phyloP scores from a whole-genome alignment of 805 yeast species.

The Candida germanica region DNA sequence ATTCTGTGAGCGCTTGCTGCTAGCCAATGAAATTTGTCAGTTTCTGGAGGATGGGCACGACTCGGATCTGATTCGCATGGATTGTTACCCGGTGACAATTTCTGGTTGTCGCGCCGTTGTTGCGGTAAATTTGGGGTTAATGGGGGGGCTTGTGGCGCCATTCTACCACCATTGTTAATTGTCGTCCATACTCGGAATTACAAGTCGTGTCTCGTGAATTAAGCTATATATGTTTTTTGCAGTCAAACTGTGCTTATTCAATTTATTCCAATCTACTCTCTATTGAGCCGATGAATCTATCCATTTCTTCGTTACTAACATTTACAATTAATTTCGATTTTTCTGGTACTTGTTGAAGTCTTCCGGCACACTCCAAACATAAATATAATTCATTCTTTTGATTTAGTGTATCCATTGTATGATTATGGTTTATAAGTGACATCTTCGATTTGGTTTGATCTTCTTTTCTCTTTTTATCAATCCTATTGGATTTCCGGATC shows the following conservation, averaged over 20 bases:
- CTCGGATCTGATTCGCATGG: slow-evolving; percentile 1
- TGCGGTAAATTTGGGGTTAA: background rate
- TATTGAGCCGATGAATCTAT: slow-evolving; percentile 3
- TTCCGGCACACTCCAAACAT: slow-evolving; percentile 27
- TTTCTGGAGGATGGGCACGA: slow-evolving; percentile 5
- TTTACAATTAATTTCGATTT: slow-evolving; percentile 7
- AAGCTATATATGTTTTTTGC: no score
- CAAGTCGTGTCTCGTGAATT: no score
- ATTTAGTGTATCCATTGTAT: slow-evolving; percentile 23
- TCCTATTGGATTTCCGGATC: slow-evolving; percentile 7
- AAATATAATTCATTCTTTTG: slow-evolving; percentile 21
- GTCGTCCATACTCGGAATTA: no score
- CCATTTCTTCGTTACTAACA: slow-evolving; percentile 10
- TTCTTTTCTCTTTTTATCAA: slow-evolving; percentile 5
- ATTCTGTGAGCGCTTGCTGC: slow-evolving; percentile 6
- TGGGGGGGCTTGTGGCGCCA: no score
- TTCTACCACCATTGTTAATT: no score
- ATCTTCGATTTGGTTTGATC: slow-evolving; percentile 5
- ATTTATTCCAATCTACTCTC: background rate
- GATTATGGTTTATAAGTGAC: slow-evolving; percentile 9
- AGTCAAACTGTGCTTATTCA: no score
- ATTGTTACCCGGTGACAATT: slow-evolving; percentile 9
- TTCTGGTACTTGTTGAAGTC: slow-evolving; percentile 1
- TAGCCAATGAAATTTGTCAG: slow-evolving; percentile 13
- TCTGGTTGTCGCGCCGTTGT: background rate